phyloP scores from a whole-genome alignment of 768 basidiomycete genomes.

The Porpolomopsis calyptriformis region DNA sequence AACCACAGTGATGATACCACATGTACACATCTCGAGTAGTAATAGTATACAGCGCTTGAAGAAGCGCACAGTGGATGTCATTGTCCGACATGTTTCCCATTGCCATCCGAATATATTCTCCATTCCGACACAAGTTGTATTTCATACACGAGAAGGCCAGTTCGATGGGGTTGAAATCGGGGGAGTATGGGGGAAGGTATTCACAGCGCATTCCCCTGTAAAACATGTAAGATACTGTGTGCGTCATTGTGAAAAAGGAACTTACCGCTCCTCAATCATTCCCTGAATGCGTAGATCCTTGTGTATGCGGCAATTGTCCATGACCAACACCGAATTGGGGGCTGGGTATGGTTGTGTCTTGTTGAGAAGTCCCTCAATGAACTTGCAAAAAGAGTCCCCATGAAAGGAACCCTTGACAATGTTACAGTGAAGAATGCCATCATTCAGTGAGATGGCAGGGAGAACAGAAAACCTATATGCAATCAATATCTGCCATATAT shows the following conservation, averaged over 20 bases:
- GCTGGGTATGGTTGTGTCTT: too few relatives aligned
- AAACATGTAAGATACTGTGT: too few relatives aligned
- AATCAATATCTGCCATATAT: background rate
- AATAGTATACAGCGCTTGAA: conserved; percentile 3
- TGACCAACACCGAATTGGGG: conserved; percentile 20
- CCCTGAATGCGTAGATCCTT: background rate
- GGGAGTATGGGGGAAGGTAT: conserved; percentile 22
- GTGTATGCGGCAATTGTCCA: conserved; percentile 31
- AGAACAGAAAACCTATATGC: background rate
- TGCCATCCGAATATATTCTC: conserved; percentile 6
- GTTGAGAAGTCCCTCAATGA: too few relatives aligned
- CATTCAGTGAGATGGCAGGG: conserved; percentile 1
- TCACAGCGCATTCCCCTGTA: conserved; percentile 10
- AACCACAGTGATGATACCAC: conserved; percentile 9
- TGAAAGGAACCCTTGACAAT: conserved; percentile 1
- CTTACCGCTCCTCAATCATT: conserved; percentile 2
- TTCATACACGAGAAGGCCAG: conserved; percentile 17
- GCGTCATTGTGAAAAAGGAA: background rate
- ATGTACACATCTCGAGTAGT: background rate
- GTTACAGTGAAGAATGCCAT: conserved; percentile 2
- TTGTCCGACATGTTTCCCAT: conserved; percentile 6
- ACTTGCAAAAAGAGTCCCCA: background rate
- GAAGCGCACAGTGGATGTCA: background rate
- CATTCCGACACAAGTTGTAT: conserved; percentile 12
- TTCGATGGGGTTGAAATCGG: conserved; percentile 23